Evolutionary conservation across 1,284 basidiomycete genomes (phyloP), one percentile per base, ranked within the genome.

Genomic region (Sporisorium reilianum): DNA sequence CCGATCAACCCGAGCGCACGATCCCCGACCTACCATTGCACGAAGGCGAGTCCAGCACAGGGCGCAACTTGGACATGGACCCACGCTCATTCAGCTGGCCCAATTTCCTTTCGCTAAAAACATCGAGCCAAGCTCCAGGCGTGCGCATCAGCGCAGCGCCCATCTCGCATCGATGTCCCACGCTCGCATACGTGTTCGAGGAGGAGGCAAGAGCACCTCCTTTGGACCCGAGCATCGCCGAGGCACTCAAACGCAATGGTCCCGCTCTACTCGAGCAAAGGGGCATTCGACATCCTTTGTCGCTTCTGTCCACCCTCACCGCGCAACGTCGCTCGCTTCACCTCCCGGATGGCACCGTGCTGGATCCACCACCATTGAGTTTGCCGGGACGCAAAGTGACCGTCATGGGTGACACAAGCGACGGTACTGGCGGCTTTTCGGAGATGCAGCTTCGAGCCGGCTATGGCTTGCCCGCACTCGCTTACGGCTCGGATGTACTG

Each of bases 351-450:
- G 82, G 81, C 2, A 78, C 64, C 3, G 55, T 70, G 8, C 58
- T 84, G 0, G 36, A 76, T 18, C 82, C 82, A 3, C 82, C 82
- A 1, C 68, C 70, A 1, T 53, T 82, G 11, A 75, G 75, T 38
- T 38, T 82, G 10, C 72, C 75, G 0, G 82, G 82, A 5, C 71
- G 82, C 41, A 84, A 82, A 49, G 57, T 83, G 22, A 75, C 75
- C n/a, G 60, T 84, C 20, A 68, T 83, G 44, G 82, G 82, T 12
- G 82, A 84, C 49, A 83, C 81, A 11, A 77, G 72, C 46, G 82
- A 83, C 54, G 82, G 80, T 7, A 80, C 76, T 5, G 79, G 73
- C 11, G 80, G 75, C 26, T 67, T 59, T 45, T 55, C 61, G 9
- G 46, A 60, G 14, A 26, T 42, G 2, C 64, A 64, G 40, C 64